Base-by-base conservation (phyloP, 2,329 filamentous ascomycete genomes). In the Scedosporium boydii region DNA sequence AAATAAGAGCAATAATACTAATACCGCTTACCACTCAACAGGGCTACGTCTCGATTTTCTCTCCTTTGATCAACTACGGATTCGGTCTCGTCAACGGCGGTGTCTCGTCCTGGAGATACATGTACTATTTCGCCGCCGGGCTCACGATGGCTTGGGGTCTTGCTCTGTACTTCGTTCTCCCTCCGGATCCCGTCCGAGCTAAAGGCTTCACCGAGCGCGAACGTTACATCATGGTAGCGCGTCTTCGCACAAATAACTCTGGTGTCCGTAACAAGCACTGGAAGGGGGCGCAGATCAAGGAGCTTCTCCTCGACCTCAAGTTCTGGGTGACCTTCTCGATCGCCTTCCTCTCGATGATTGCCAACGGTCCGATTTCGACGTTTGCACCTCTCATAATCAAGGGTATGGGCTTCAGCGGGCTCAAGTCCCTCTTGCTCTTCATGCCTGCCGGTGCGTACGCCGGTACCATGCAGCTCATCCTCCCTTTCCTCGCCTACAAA, bases 291-390 rank as follows among this genome's bases (percentile, higher is more conserved):
- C 84, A 87, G 67, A 71, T 78, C 29, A 63, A 70, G 4, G 83
- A 87, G 69, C 84, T 82, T 58, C 69, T 86, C 0, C 61, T 74
- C 9, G 84, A 86, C 65, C 82, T 81, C 3, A 86, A 87, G 69
- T 83, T 82, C 0, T 87, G 82, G 83, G 72, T 86, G 58, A 77
- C 87, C 56, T 77, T 84, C 63, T 74, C 73, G 1, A 77, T 87
- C 23, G 76, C 79, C 23, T 58, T 76, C 14, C 70, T 77, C 1
- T 71, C 72, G 63, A 76, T 78, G 72, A 73, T 79, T 51, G 74
- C 76, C 21, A 79, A 78, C 58, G 77, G 74, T 0, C 75, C 76
- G 3, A 75, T 79, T 21, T 76, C 76, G 0, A 77, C 76, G 0
- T 79, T 80, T 62, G 72, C 72, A 0, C 74, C 77, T 3, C 77